phyloP scores from a whole-genome alignment of 2,329 filamentous ascomycete species.

The Leptographium procerum region DNA sequence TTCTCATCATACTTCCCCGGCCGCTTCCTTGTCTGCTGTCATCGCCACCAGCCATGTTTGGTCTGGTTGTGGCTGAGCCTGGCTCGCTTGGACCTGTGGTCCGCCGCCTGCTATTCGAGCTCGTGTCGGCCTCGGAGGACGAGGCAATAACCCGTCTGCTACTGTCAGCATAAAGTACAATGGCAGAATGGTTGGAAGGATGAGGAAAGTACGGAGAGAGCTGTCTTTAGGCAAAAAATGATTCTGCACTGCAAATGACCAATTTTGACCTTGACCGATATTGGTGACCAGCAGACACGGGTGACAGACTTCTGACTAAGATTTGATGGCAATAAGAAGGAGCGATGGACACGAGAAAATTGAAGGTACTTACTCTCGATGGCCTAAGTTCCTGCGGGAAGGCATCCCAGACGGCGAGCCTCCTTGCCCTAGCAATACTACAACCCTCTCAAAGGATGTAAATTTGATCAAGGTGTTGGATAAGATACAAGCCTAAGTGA shows the following conservation, averaged over 20 bases:
- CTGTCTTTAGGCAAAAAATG: too few species aligned
- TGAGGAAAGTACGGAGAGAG: too few species aligned
- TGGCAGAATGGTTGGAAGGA: neutral
- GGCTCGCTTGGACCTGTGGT: too few species aligned
- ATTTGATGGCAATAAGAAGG: too few species aligned
- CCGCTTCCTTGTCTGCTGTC: neutral
- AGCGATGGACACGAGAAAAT: neutral
- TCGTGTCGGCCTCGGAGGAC: neutral
- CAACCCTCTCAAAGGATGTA: neutral
- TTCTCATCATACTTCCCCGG: neutral
- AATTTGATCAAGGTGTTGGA: neutral
- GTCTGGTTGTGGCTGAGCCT: neutral
- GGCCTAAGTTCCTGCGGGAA: neutral
- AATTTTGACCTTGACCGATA: neutral
- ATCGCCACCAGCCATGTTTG: neutral
- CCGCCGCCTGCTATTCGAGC: neutral
- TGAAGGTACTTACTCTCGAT: neutral
- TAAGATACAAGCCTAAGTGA: neutral
- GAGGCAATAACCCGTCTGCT: neutral
- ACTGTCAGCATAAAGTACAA: neutral
- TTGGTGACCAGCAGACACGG: neutral
- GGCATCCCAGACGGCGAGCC: neutral
- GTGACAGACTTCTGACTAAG: neutral
- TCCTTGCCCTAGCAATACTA: neutral
- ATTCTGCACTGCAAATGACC: too few species aligned